Percentiles rank a stretch among this genome's conserved stretches.
These are phyloP conservation scores for Luffa acutangula DNA, from an alignment of 306 rosid genomes.

Conservation along the genomic window DNA sequence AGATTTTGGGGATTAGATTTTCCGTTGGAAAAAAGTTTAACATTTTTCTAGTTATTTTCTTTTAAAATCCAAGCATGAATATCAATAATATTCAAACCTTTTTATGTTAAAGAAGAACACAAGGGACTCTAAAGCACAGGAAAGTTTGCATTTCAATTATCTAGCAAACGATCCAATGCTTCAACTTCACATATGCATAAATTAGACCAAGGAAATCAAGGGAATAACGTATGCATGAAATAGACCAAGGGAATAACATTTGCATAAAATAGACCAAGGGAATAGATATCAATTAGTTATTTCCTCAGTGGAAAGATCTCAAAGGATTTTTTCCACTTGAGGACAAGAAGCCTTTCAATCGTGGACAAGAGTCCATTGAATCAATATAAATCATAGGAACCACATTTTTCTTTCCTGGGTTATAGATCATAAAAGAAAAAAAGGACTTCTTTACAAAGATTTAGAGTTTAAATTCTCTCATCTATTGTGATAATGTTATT, in stretches of 20 bases:
- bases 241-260: not conserved
- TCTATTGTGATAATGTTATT: not conserved
- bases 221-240: not conserved
- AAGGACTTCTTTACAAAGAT: not conserved
- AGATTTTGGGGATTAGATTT: not conserved
- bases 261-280: not conserved
- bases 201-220: not conserved
- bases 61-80: not conserved
- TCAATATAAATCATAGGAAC: not conserved
- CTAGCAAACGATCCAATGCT: not conserved
- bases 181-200: not conserved
- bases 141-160: not conserved
- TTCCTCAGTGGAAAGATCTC: not conserved
- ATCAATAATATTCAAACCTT: not conserved
- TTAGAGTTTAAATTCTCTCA: not conserved
- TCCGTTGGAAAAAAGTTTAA: not conserved
- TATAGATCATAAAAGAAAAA: not conserved
- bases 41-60: not conserved
- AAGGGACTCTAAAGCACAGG: not conserved
- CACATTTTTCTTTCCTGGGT: not conserved
- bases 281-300: not conserved
- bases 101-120: not conserved
- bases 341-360: not conserved
- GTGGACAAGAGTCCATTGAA: not conserved
- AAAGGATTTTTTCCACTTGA: not conserved